These are phyloP conservation scores for Colletotrichum sp. DNA, from an alignment of 2,329 filamentous ascomycete species.

Conservation along the genomic window DNA sequence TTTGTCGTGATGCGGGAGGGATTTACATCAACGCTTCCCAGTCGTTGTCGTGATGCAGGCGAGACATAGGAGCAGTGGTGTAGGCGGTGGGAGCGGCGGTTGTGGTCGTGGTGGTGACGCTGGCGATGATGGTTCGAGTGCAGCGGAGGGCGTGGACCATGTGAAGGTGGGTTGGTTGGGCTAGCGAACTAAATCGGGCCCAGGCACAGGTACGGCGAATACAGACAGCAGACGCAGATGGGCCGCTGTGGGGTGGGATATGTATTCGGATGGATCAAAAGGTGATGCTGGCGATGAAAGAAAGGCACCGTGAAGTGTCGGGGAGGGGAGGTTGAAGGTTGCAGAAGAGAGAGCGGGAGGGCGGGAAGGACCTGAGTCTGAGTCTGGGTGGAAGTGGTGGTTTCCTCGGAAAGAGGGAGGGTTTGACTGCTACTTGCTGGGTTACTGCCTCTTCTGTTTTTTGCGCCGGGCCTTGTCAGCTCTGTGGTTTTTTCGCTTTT, in stretches of 20 bases:
- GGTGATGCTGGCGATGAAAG: not conserved
- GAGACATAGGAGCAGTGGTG: constrained; percentile 20
- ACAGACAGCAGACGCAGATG: not conserved
- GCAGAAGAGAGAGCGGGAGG: not conserved
- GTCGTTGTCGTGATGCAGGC: constrained; percentile 1
- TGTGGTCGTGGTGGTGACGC: not conserved
- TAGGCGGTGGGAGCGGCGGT: not conserved
- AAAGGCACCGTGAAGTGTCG: not conserved
- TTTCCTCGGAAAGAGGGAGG: constrained; percentile 6
- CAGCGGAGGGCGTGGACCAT: constrained; percentile 2
- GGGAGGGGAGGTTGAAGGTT: not conserved
- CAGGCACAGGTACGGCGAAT: not conserved
- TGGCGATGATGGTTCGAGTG: not conserved
- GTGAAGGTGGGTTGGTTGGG: constrained; percentile 19
- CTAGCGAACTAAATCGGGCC: constrained; percentile 18
- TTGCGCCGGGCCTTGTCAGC: not conserved
- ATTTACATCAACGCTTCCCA: constrained; percentile 22
- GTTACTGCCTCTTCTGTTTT: not conserved
- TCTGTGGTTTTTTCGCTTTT: not conserved
- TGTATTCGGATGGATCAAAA: not conserved
- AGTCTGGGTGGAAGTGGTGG: not conserved
- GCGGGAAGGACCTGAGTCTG: not conserved
- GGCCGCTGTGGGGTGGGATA: not conserved
- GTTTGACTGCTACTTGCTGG: not conserved
- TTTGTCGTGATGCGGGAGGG: constrained; percentile 1